Base-by-base conservation (phyloP, 768 basidiomycete genomes). In the Atractiella rhizophila region DNA sequence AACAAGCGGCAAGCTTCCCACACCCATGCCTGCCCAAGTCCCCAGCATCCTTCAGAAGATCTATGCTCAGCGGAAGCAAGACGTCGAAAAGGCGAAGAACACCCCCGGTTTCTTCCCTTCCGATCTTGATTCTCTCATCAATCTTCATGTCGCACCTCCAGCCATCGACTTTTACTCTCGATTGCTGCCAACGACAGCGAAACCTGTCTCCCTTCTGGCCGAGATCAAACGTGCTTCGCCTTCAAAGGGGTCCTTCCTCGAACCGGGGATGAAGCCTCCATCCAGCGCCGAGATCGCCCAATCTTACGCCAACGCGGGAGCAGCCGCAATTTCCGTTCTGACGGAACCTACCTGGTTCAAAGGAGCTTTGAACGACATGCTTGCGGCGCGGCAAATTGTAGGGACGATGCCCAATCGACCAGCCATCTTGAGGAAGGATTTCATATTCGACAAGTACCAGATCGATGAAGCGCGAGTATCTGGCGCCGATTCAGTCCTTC, bases 341-440 rank as follows among this genome's bases (percentile, higher is more conserved):
- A 98, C 91, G 0, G 91, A 96, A 58, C 86, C 91, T 2, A 81
- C 76, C 40, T 94, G 88, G 85, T 98, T 98, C 68, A 77, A 86
- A 51, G 91, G 91, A 18, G 71, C 75, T 10, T 66, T 98, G 20
- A 71, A 76, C 46, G 91, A 98, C 58, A 79, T 98, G 76, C 69
- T 80, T 6, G 72, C 82, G 45, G 85, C 76, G 4, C 76, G 88
- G 16, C 69, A 74, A 51, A 81, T 76, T 25, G 68, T 96, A 33
- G 76, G 79, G 40, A 61, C 71, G 40, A 66, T 96, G 27, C 73
- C 79, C 7, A 75, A 86, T 55, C 73, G 91, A 12, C 91, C 91
- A 1, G 91, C 86, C 3, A 73, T 98, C 50, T 73, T 98, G 15
- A 73, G 91, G 48, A 98, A 98, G 60, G 91, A 98, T 58, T 98